phyloP scores from a whole-genome alignment of 2,329 filamentous ascomycete genomes.

The Aurifilum marmelostoma region DNA sequence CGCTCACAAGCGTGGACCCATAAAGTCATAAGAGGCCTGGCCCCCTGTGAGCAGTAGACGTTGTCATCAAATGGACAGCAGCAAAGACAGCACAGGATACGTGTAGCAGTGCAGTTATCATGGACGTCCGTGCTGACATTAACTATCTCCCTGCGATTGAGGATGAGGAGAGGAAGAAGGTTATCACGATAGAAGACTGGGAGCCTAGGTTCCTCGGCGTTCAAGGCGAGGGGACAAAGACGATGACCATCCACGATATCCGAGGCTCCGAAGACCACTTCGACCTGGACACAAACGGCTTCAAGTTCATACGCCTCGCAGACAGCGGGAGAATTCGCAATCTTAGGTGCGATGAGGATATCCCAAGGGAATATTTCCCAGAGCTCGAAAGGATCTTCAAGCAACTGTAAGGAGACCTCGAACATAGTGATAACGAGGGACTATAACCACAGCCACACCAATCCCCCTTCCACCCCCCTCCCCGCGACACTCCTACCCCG shows the following conservation, averaged over 20 bases:
- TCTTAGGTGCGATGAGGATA: constrained; percentile 5
- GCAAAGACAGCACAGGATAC: too few relatives aligned
- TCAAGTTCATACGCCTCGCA: constrained; percentile 18
- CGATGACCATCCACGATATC: constrained; percentile 14
- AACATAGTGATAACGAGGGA: neutral
- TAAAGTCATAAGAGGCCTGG: neutral
- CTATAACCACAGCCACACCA: neutral
- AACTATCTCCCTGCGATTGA: constrained; percentile 16
- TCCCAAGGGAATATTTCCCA: constrained; percentile 11
- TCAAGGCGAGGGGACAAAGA: constrained; percentile 7
- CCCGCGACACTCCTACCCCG: too few relatives aligned
- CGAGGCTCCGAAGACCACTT: constrained; percentile 17
- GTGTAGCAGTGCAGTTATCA: neutral
- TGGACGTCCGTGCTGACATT: constrained; percentile 17
- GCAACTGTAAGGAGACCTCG: neutral
- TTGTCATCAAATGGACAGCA: neutral
- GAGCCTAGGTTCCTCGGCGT: constrained; percentile 10
- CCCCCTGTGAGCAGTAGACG: neutral
- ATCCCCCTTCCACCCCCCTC: neutral
- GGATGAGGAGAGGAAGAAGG: too few relatives aligned
- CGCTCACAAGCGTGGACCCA: neutral
- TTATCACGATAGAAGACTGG: constrained; percentile 16
- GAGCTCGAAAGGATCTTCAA: constrained; percentile 9
- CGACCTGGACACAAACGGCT: constrained; percentile 16
- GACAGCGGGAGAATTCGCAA: neutral